phyloP scores from a whole-genome alignment of 176 grass and related monocot species.

The Bonia amplexicaulis region DNA sequence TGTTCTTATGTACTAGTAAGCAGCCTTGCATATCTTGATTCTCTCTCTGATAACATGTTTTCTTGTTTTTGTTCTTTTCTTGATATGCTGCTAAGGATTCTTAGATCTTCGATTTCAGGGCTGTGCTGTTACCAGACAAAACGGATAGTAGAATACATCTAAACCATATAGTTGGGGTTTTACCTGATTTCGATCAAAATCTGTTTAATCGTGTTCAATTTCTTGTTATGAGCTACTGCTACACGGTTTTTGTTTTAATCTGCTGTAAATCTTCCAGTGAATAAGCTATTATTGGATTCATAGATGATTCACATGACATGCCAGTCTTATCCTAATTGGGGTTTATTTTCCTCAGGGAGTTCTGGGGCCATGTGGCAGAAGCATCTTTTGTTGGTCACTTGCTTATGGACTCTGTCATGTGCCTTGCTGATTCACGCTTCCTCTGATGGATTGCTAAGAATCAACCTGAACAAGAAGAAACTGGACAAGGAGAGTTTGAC shows the following conservation, averaged over 20 bases:
- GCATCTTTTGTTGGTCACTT: conserved; percentile 42
- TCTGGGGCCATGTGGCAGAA: conserved; percentile 43
- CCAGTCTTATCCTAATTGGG: not conserved
- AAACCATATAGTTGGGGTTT: not conserved
- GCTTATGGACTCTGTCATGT: conserved; percentile 48
- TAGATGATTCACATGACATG: not conserved
- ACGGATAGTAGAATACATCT: not conserved
- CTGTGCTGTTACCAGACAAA: not conserved
- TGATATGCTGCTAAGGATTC: not conserved
- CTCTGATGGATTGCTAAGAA: conserved; percentile 55
- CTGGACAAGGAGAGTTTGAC: conserved; percentile 44
- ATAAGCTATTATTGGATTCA: not conserved
- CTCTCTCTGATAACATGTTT: not conserved
- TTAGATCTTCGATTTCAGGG: not conserved
- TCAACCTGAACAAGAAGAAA: conserved; percentile 68
- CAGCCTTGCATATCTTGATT: not conserved
- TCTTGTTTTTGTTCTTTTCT: not conserved
- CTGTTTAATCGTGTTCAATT: not conserved
- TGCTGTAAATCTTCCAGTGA: not conserved
- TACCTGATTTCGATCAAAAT: not conserved
- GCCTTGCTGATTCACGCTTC: conserved; percentile 40
- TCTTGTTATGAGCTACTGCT: not conserved
- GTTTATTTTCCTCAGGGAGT: conserved; percentile 14
- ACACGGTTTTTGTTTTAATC: not conserved
- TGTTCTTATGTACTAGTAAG: not conserved